phyloP scores from a whole-genome alignment of 306 rosid genomes.

The Clitoria ternatea region DNA sequence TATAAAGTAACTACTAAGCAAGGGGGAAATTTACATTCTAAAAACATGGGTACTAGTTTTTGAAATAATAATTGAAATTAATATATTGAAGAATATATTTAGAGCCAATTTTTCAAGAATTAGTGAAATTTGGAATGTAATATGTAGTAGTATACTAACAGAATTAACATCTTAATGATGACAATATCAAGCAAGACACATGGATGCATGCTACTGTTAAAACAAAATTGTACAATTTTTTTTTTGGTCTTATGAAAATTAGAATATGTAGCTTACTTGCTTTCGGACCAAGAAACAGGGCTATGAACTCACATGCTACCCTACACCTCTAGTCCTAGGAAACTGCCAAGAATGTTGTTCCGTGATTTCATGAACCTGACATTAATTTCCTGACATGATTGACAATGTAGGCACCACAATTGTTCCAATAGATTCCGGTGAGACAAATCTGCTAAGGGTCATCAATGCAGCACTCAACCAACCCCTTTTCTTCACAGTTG shows the following conservation, averaged over 20 bases:
- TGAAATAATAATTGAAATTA: too few species aligned
- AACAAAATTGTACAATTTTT: not conserved
- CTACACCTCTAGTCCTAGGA: not conserved
- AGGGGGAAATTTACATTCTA: too few species aligned
- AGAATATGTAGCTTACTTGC: too few species aligned
- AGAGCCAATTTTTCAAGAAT: not conserved
- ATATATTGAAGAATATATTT: not conserved
- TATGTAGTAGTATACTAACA: not conserved
- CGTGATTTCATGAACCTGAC: not conserved
- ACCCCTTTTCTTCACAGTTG: slow-evolving; percentile 63
- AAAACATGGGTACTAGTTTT: too few species aligned
- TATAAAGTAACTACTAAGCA: not conserved
- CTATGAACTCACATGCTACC: not conserved
- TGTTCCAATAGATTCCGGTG: slow-evolving; percentile 75
- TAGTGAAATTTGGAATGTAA: not conserved
- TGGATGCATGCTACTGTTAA: not conserved
- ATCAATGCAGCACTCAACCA: slow-evolving; percentile 83
- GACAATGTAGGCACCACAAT: slow-evolving; percentile 47
- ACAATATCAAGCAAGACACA: too few species aligned
- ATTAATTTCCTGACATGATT: not conserved
- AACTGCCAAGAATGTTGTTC: not conserved
- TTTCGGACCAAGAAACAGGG: not conserved
- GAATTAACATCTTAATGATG: too few species aligned
- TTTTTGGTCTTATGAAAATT: not conserved
- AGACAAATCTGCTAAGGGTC: slow-evolving; percentile 70